phyloP scores from a whole-genome alignment of 257 asterid genomes.

The Solanum bulbocastanum region DNA sequence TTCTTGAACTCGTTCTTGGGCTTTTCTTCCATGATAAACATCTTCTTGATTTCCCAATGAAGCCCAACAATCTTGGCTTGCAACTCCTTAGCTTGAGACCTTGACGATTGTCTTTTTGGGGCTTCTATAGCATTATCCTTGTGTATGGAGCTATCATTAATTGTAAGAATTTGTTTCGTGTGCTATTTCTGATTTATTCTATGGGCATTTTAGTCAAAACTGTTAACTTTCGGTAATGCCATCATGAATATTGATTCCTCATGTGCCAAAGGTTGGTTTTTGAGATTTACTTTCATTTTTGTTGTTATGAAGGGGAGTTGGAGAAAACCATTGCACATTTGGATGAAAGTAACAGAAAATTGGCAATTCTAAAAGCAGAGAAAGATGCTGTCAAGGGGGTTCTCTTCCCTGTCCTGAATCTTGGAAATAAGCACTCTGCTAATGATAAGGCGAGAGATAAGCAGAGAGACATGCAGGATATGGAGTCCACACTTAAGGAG shows the following conservation, averaged over 20 bases:
- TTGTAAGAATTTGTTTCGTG: neutral
- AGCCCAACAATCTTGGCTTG: neutral
- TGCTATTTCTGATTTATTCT: neutral
- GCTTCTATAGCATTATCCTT: neutral
- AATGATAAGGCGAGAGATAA: slow-evolving; percentile 57
- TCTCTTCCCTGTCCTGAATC: slow-evolving; percentile 36
- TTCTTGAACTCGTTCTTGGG: too few relatives aligned
- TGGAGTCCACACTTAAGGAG: slow-evolving; percentile 69
- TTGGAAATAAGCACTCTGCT: slow-evolving; percentile 39
- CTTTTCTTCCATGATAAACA: neutral
- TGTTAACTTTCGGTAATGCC: neutral
- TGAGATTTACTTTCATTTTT: neutral
- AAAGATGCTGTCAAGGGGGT: slow-evolving; percentile 54
- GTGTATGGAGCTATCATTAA: neutral
- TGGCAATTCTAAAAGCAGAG: slow-evolving; percentile 67
- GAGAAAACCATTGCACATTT: slow-evolving; percentile 51
- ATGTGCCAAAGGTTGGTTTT: neutral
- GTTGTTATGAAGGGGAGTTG: slow-evolving; percentile 60
- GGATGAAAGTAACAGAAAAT: slow-evolving; percentile 66
- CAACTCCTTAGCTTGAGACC: neutral
- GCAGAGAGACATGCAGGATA: slow-evolving; percentile 65
- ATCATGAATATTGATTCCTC: neutral
- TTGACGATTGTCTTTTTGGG: neutral
- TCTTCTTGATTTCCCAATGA: neutral
- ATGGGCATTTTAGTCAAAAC: neutral